Percentiles rank a stretch among this genome's conserved stretches.
phyloP scores from a whole-genome alignment of 345 rosid genomes.

The Camelina neglecta region DNA sequence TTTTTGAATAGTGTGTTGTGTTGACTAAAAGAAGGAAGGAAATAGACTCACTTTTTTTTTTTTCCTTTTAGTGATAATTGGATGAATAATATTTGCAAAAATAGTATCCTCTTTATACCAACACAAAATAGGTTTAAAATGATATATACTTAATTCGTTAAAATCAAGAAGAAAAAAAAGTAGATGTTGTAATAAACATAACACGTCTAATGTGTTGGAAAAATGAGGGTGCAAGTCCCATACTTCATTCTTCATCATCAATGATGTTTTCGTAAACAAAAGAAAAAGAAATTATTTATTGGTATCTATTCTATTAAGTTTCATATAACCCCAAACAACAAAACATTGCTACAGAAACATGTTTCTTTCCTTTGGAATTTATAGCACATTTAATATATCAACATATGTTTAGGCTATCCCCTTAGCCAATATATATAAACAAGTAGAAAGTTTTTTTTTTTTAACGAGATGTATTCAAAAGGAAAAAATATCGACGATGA shows the following conservation, averaged over 20 bases:
- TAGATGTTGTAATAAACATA: neutral
- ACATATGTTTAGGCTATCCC: neutral
- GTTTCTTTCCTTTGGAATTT: neutral
- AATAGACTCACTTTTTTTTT: no score
- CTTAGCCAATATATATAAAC: neutral
- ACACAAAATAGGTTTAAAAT: neutral
- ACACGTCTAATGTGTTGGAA: slow-evolving; percentile 1
- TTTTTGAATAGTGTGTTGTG: no score
- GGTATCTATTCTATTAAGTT: neutral
- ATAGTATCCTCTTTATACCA: neutral
- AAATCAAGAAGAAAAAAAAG: neutral
- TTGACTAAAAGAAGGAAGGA: no score
- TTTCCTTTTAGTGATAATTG: no score
- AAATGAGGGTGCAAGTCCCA: slow-evolving; percentile 4
- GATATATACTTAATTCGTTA: neutral
- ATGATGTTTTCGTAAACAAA: no score
- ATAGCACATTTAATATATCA: neutral
- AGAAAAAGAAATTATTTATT: neutral
- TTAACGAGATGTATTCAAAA: neutral
- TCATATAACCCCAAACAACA: neutral
- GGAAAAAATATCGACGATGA: neutral
- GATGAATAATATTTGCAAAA: neutral
- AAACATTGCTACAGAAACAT: neutral
- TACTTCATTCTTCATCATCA: slow-evolving; percentile 5
- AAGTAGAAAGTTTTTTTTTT: neutral